Base-by-base conservation (phyloP, 192 early-diverging fungal genomes). In the Coemansia sp. region DNA sequence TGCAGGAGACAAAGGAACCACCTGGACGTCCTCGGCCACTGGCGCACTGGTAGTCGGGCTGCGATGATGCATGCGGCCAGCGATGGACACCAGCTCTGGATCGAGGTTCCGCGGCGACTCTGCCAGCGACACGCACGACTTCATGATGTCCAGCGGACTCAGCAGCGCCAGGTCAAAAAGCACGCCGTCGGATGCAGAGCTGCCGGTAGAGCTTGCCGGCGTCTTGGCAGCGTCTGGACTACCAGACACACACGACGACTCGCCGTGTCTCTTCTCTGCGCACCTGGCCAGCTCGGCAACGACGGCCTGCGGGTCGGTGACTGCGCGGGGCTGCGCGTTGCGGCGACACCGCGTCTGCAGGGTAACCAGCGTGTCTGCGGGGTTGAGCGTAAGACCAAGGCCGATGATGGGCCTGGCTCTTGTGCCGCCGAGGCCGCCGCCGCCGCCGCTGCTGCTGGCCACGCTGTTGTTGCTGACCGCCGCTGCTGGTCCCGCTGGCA, bases 321-420 rank as follows among this genome's bases (percentile, higher is more conserved):
- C 49, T 3, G 39, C 35, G 0, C 48, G 46, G 18, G 50, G 53
- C 19, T 67, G 35, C 2, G 28, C 55, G 48, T 54, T 30, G 23
- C 65, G 32, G 2, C 65, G 58, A 29, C 58, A 34, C 3, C 58
- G 60, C 14, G 66, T 61, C 62, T 71, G 69, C n/a, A 78, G 42
- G 13, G 54, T 30, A 6, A 78, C 75, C 22, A 78, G 58, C 1
- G 67, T 54, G 29, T 78, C 75, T 18, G 70, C 67, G 0, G 75
- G 75, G 23, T 78, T 78, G 58, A 78, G 57, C 18, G 75, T 78
- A 7, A 78, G 35, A 1, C 75, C 75, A 0, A 78, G 61, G 0
- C 75, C 75, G 36, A 78, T 78, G 16, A 78, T 78, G 5, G 70
- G 67, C 16, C 69, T 18, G 1, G 66, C 55, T 3, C 75, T 60